Conservation (phyloP, 805 yeast species). For the Lachancea fermentati region DNA sequence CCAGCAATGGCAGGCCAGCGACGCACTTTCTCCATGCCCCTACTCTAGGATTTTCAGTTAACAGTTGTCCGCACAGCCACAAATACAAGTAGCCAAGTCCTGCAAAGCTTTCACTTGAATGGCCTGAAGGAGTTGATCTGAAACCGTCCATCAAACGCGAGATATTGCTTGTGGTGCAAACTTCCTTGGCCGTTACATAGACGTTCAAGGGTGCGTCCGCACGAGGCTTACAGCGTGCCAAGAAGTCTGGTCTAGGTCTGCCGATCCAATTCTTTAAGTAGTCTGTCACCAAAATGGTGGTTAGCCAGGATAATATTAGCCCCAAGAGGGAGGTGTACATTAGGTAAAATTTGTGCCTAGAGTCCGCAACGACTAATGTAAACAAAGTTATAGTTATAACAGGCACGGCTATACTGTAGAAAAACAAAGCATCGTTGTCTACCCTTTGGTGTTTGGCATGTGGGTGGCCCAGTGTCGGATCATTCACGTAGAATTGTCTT, state of each 20-base stretch:
- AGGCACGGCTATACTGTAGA: slow-evolving; percentile 53
- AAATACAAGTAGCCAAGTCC: slow-evolving; percentile 58
- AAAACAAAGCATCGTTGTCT: slow-evolving; percentile 45
- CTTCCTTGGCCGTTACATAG: slow-evolving; percentile 56
- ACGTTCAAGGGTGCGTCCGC: slow-evolving; percentile 49
- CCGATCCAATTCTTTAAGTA: slow-evolving; percentile 80
- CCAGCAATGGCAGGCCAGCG: slow-evolving; percentile 49
- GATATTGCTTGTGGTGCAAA: slow-evolving; percentile 50
- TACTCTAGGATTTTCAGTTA: slow-evolving; percentile 40
- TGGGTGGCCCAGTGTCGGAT: slow-evolving; percentile 76
- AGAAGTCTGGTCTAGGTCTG: slow-evolving; percentile 86
- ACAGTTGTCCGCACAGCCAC: slow-evolving; percentile 66
- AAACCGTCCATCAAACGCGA: slow-evolving; percentile 57
- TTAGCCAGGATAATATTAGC: slow-evolving; percentile 49
- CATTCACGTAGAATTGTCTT: slow-evolving; percentile 72
- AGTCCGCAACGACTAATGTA: slow-evolving; percentile 34
- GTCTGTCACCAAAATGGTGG: slow-evolving; percentile 63
- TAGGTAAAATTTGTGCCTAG: slow-evolving; percentile 52
- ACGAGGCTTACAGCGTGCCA: slow-evolving; percentile 75
- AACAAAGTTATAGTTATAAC: slow-evolving; percentile 33
- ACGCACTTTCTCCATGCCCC: slow-evolving; percentile 62
- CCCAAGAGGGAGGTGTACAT: slow-evolving; percentile 66
- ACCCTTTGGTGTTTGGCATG: slow-evolving; percentile 72
- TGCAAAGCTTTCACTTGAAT: slow-evolving; percentile 64
- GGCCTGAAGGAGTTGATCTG: slow-evolving; percentile 81